Evolutionary conservation across 495 filamentous ascomycete species (phyloP).

Genomic region (Pyronema domesticum): DNA sequence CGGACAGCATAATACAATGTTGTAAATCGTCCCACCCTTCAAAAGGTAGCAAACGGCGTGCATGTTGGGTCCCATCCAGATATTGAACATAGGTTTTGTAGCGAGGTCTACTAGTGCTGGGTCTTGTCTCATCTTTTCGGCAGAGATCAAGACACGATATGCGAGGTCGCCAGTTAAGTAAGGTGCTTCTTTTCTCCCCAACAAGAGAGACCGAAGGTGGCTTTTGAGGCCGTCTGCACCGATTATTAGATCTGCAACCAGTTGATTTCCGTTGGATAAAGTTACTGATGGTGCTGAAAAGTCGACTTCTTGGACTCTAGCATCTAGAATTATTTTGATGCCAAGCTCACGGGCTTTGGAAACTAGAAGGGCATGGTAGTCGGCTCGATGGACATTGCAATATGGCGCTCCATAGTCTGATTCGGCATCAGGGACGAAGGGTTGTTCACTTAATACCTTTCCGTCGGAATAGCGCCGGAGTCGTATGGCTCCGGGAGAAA

Average conservation of each 20-base stretch:
- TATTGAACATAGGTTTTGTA: constrained; percentile 40
- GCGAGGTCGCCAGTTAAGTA: constrained; percentile 42
- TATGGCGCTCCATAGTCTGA: constrained; percentile 35
- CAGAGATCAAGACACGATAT: constrained; percentile 39
- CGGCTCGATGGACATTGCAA: constrained; percentile 37
- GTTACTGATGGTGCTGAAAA: constrained; percentile 27
- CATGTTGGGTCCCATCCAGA: constrained; percentile 44
- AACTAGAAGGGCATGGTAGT: constrained; percentile 33
- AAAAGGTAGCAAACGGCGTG: constrained; percentile 44
- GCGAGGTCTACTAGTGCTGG: constrained; percentile 31
- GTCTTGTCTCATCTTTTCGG: constrained; percentile 32
- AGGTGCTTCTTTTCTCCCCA: constrained; percentile 29
- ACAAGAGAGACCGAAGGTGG: constrained; percentile 28
- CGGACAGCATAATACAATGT: constrained; percentile 39
- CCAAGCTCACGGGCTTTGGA: constrained; percentile 28
- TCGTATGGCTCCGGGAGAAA: constrained; percentile 12
- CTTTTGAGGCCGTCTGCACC: constrained; percentile 41
- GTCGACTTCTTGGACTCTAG: constrained; percentile 27
- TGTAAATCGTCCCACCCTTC: constrained; percentile 34
- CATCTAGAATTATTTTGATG: constrained; percentile 26
- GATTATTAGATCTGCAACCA: constrained; percentile 35
- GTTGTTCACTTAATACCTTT: constrained; percentile 19
- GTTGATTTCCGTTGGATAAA: constrained; percentile 21
- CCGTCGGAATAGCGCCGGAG: constrained; percentile 24
- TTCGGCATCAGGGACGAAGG: constrained; percentile 24